phyloP scores from a whole-genome alignment of 2,329 filamentous ascomycete genomes.

The Thermomyces lanuginosus region DNA sequence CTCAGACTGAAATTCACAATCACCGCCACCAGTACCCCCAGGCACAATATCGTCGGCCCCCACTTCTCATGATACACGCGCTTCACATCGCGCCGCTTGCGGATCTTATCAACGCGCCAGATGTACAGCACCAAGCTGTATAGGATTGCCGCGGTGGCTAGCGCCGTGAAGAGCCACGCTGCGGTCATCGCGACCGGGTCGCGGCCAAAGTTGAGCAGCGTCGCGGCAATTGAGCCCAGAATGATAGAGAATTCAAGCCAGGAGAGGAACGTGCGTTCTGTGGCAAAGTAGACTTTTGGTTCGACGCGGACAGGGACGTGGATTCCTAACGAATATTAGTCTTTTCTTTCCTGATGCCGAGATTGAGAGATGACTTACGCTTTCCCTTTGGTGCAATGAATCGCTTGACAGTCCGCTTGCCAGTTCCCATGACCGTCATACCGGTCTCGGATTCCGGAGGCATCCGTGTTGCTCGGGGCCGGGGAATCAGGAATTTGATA shows the following conservation, averaged over 20 bases:
- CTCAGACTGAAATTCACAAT: slow-evolving; percentile 66
- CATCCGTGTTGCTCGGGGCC: slow-evolving; percentile 31
- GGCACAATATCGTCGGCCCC: slow-evolving; percentile 65
- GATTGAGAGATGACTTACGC: slow-evolving; percentile 22
- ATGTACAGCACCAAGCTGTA: slow-evolving; percentile 77
- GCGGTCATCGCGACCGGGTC: slow-evolving; percentile 48
- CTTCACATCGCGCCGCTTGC: slow-evolving; percentile 63
- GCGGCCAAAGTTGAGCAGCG: slow-evolving; percentile 62
- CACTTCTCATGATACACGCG: slow-evolving; percentile 67
- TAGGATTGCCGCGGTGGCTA: slow-evolving; percentile 60
- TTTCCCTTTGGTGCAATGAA: slow-evolving; percentile 44
- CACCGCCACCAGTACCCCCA: slow-evolving; percentile 56
- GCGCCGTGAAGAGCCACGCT: slow-evolving; percentile 62
- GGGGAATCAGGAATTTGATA: slow-evolving; percentile 38
- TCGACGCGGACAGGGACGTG: slow-evolving; percentile 92
- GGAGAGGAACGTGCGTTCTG: slow-evolving; percentile 85
- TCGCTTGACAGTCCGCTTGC: slow-evolving; percentile 32
- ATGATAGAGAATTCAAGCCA: slow-evolving; percentile 98
- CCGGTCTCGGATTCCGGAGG: slow-evolving; percentile 20
- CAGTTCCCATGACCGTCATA: slow-evolving; percentile 25
- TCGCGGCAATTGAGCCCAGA: slow-evolving; percentile 71
- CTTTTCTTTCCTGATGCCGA: not conserved
- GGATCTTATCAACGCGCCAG: slow-evolving; percentile 74
- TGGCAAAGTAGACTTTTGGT: slow-evolving; percentile 94
- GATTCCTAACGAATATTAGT: slow-evolving; percentile 51